phyloP scores from a whole-genome alignment of 225 moss, liverwort and hornwort species.

The Bryoerythrophyllum caledonicum region DNA sequence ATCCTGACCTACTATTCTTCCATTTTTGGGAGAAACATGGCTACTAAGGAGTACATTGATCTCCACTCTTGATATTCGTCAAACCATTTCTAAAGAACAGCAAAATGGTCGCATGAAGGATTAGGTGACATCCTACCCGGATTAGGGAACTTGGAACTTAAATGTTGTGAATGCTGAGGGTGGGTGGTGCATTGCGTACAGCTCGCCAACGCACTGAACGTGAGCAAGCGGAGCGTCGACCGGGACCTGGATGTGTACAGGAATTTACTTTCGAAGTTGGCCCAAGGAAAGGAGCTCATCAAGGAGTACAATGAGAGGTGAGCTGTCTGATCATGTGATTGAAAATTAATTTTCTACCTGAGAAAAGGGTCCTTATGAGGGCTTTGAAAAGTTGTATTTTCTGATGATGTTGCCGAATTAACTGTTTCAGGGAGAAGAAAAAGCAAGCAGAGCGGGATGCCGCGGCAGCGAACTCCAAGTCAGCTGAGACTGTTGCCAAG shows the following conservation, averaged over 20 bases:
- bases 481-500: conserved; percentile 55
- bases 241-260: conserved; percentile 92
- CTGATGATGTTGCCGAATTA: not conserved
- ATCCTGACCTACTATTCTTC: not conserved
- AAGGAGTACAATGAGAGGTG: conserved; percentile 91
- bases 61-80: no score
- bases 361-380: no score
- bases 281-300: conserved; percentile 88
- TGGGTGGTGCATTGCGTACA: conserved; percentile 22
- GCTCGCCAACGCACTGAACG: conserved; percentile 84
- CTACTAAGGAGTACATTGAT: no score
- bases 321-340: conserved; percentile 5
- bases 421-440: conserved; percentile 72
- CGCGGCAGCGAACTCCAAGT: conserved; percentile 55
- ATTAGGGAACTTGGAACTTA: no score
- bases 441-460: conserved; percentile 70
- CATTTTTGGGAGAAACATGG: not conserved
- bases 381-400: no score
- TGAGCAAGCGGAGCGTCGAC: conserved; percentile 89
- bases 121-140: no score
- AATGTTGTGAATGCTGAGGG: not conserved
- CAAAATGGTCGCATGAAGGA: no score
- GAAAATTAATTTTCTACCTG: not conserved
- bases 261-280: conserved; percentile 86
- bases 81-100: no score